These are phyloP conservation scores for Sordariomycetes sp. DNA, from an alignment of 2,329 filamentous ascomycete species.

Conservation along the genomic window DNA sequence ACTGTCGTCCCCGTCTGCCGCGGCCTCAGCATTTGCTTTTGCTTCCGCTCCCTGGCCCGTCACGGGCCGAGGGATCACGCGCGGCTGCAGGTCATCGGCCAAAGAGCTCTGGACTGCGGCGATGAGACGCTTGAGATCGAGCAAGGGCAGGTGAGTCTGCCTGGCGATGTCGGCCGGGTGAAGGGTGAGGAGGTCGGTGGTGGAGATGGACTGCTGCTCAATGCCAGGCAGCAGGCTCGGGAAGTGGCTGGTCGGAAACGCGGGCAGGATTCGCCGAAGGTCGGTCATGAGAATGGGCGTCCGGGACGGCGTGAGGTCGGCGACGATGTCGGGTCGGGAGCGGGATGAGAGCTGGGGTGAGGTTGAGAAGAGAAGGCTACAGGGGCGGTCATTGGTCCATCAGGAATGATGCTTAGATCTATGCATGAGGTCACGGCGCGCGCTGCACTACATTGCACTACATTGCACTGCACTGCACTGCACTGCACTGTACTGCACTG, in stretches of 20 bases:
- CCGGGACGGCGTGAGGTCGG: no score
- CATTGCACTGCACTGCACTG: no score
- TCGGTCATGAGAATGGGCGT: constrained; percentile 58
- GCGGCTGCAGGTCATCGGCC: constrained; percentile 45
- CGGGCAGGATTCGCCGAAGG: constrained; percentile 72
- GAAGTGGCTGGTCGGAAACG: constrained; percentile 64
- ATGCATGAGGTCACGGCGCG: no score
- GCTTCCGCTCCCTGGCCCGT: no score
- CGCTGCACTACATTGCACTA: no score
- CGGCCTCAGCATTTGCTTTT: neutral
- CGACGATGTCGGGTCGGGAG: no score
- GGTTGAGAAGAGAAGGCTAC: no score
- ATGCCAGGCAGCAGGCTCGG: constrained; percentile 69
- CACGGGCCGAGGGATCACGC: neutral
- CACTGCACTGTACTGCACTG: no score
- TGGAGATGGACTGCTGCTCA: constrained; percentile 69
- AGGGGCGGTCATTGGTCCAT: no score
- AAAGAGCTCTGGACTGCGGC: constrained; percentile 58
- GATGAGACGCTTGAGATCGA: constrained; percentile 69
- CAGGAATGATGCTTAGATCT: no score
- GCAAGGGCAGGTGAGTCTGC: constrained; percentile 71
- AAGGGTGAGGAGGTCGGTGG: constrained; percentile 76
- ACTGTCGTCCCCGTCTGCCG: no score
- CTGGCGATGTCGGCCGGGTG: constrained; percentile 77
- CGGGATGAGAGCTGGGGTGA: no score